Base-by-base conservation (phyloP, 1,284 basidiomycete species). In the Pascua sp. region DNA sequence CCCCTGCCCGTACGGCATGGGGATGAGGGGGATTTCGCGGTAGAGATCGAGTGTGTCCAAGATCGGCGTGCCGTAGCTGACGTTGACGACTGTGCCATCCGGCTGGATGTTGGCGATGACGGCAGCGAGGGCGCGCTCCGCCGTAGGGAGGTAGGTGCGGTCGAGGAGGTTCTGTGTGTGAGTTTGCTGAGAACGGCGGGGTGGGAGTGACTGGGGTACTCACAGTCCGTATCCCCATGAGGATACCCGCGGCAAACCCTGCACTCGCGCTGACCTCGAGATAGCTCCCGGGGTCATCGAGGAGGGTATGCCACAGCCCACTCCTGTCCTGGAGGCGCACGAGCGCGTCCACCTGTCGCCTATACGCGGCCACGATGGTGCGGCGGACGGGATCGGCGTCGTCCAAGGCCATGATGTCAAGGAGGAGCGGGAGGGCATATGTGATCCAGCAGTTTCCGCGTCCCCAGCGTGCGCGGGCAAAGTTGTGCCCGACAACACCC, bases 1-100 rank as follows among this genome's bases (percentile, higher is more conserved):
- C 52, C 83, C 83, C 66, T 85, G 83, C 11, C 85, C 84, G 61
- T 85, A 86, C 2, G 83, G 83, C 83, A 84, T 84, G 56, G 80
- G 81, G 16, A 83, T 84, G 63, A 83, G 67, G 36, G 78, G 77
- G 42, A 83, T 78, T 47, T 77, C 71, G 65, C 79, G 82, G 65
- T 83, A 84, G 36, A 77, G 80, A 45, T 83, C 80, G 43, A 80
- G 62, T 58, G 81, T 73, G 56, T 81, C 73, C 57, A 83, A 83
- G 11, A 84, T 81, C 11, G 81, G 81, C 13, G 81, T 82, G 24
- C 82, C 82, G 62, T 83, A 83, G 8, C 81, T 82, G 49, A 81
- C 80, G 62, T 81, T 76, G 68, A 75, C 65, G 66, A 84, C 67
- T 67, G 84, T 81, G 42, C 83, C 82, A 40, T 74, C 70, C 9